Conservation (phyloP, 257 asterid genomes). For the Lithospermum erythrorhizon region DNA sequence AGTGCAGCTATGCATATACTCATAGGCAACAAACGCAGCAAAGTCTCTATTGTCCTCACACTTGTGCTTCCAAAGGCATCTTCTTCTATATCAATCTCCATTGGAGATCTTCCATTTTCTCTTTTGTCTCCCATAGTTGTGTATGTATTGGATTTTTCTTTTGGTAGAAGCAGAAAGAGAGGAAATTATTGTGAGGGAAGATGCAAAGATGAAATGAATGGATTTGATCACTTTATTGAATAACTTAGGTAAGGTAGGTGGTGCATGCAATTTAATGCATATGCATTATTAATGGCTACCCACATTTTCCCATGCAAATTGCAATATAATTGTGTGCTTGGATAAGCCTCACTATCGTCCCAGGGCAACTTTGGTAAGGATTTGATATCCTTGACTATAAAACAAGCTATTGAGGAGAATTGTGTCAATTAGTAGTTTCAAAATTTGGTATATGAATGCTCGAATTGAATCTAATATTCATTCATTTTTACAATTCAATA, state of each 20-base stretch:
- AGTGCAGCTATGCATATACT: slow-evolving; percentile 65
- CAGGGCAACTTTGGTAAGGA: too few relatives aligned
- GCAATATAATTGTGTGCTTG: too few relatives aligned
- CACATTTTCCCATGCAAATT: not conserved
- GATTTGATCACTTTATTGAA: slow-evolving; percentile 1
- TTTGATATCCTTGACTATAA: too few relatives aligned
- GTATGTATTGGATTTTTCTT: not conserved
- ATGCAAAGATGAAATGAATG: not conserved
- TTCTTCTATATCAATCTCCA: slow-evolving; percentile 18
- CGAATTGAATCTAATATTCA: too few relatives aligned
- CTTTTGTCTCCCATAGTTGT: slow-evolving; percentile 17
- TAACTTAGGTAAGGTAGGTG: slow-evolving; percentile 12
- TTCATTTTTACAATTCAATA: too few relatives aligned
- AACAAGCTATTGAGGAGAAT: too few relatives aligned
- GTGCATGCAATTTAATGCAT: slow-evolving; percentile 2
- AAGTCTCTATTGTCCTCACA: slow-evolving; percentile 73
- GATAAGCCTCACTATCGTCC: not conserved
- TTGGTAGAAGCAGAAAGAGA: not conserved
- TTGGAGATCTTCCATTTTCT: slow-evolving; percentile 21
- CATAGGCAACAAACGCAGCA: slow-evolving; percentile 62
- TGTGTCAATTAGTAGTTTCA: too few relatives aligned
- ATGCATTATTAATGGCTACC: not conserved
- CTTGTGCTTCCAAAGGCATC: slow-evolving; percentile 37
- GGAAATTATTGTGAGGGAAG: not conserved
- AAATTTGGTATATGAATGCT: too few relatives aligned